Conservation (phyloP, 805 yeast genomes). For the Schwanniomyces sp. region DNA sequence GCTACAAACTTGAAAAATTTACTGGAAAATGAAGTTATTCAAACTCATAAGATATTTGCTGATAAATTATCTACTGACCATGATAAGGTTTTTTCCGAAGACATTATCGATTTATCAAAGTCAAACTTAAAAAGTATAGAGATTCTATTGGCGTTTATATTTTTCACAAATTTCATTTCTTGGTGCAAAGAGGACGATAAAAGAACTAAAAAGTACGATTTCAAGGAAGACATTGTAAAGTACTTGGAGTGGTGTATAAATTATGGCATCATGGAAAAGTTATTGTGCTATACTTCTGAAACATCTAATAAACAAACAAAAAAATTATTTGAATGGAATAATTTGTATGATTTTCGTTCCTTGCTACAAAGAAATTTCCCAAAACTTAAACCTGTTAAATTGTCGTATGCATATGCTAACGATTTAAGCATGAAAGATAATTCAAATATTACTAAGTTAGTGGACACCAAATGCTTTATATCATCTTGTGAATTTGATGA, state of each 20-base stretch:
- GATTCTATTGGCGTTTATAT: constrained; percentile 45
- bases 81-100: constrained; percentile 17
- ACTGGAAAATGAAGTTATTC: constrained; percentile 32
- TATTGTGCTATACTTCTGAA: constrained; percentile 62
- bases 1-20: constrained; percentile 38
- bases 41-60: constrained; percentile 41
- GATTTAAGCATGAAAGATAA: constrained; percentile 25
- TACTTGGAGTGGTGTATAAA: constrained; percentile 61
- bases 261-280: constrained; percentile 69
- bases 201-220: constrained; percentile 49
- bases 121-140: constrained; percentile 36
- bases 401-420: constrained; percentile 48
- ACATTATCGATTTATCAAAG: constrained; percentile 30
- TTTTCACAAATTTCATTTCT: constrained; percentile 56
- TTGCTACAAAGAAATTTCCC: constrained; percentile 69
- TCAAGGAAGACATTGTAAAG: constrained; percentile 52
- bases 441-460: constrained; percentile 28
- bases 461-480: constrained; percentile 21
- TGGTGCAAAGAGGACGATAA: constrained; percentile 60
- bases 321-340: constrained; percentile 39
- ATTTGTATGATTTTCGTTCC: constrained; percentile 65
- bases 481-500: constrained; percentile 24
- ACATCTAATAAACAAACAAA: constrained; percentile 39
- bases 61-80: constrained; percentile 22
- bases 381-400: constrained; percentile 48